Percentiles rank a stretch among this genome's conserved stretches.
phyloP scores from a whole-genome alignment of 129 eudicot genomes.

The Scalesia atractyloides region DNA sequence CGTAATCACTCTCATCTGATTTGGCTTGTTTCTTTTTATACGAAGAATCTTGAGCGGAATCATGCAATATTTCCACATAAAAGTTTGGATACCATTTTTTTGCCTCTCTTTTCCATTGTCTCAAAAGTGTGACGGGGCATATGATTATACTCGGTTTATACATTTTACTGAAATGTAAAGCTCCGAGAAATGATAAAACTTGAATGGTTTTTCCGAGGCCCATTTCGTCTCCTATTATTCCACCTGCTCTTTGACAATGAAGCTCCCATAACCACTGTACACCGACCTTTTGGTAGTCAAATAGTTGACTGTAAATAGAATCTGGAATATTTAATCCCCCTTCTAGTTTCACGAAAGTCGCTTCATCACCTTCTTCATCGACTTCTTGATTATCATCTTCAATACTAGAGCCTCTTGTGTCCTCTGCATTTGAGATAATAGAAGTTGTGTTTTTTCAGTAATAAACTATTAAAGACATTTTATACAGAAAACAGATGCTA shows the following conservation, averaged over 20 bases:
- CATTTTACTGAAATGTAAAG: conserved; percentile 80
- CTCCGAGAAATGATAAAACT: conserved; percentile 78
- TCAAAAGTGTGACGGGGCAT: conserved; percentile 90
- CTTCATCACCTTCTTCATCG: conserved; percentile 48
- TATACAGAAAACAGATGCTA: no score
- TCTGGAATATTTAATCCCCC: conserved; percentile 89
- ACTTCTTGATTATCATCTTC: conserved; percentile 59
- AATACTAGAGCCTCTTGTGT: conserved; percentile 42
- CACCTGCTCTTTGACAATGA: conserved; percentile 97
- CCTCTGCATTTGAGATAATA: conserved; percentile 41
- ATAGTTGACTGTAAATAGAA: conserved; percentile 63
- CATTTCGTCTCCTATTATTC: conserved; percentile 98
- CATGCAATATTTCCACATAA: conserved; percentile 86
- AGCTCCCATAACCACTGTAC: conserved; percentile 99
- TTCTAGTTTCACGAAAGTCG: conserved; percentile 80
- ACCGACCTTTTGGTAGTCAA: conserved; percentile 95
- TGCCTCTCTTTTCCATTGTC: conserved; percentile 96
- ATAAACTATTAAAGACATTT: no score
- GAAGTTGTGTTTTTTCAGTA: no score
- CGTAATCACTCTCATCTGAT: conserved; percentile 75
- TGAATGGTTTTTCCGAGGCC: conserved; percentile 98
- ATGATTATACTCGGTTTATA: conserved; percentile 85
- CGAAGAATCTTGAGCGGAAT: conserved; percentile 69
- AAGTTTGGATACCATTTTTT: conserved; percentile 85
- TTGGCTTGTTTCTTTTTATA: conserved; percentile 49